Percentiles rank a stretch among this genome's conserved stretches.
Conservation (phyloP, 441 rosid species). For the Gossypium davidsonii region DNA sequence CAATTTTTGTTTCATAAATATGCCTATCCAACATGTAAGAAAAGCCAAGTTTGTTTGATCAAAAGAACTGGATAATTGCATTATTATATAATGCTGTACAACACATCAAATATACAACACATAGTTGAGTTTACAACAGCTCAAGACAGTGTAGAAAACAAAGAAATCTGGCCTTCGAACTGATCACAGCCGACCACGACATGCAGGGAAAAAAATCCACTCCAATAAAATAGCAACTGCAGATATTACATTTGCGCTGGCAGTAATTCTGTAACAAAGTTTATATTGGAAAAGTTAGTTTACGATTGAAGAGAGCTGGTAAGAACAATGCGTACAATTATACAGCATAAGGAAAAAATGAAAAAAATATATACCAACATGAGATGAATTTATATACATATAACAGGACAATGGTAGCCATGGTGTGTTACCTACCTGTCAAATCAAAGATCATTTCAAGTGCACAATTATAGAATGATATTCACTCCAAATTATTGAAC, state of each 20-base stretch:
- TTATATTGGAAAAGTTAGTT: not conserved
- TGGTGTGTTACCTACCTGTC: not conserved
- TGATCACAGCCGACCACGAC: not conserved
- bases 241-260: not conserved
- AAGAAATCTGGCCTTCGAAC: constrained; percentile 1
- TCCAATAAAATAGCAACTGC: not conserved
- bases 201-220: not conserved
- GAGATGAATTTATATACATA: not conserved
- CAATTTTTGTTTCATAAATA: not conserved
- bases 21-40: not conserved
- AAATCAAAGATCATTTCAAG: not conserved
- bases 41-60: not conserved
- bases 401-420: not conserved
- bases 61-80: not conserved
- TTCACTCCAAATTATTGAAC: not conserved
- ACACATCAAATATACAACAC: constrained; percentile 13
- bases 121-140: constrained; percentile 15
- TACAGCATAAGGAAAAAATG: not conserved
- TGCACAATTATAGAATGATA: not conserved
- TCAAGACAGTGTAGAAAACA: not conserved
- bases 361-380: not conserved
- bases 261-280: constrained; percentile 23
- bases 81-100: constrained; percentile 16
- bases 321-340: not conserved
- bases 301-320: not conserved